phyloP scores from a whole-genome alignment of 2,329 filamentous ascomycete genomes.

The Colletotrichum sp. region DNA sequence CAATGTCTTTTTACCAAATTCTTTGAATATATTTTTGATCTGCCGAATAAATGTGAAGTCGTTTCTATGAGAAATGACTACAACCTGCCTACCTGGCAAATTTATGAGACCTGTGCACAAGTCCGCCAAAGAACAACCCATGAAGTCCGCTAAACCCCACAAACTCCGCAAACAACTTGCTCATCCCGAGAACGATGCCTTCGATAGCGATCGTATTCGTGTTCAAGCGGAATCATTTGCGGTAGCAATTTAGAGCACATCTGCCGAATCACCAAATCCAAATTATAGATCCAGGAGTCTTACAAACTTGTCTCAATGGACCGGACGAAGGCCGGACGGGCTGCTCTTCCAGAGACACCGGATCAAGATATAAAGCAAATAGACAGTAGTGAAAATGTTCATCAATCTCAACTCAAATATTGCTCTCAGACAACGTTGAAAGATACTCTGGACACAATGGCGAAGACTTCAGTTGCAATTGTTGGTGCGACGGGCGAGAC shows the following conservation, averaged over 20 bases:
- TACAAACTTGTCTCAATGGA: not conserved
- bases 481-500: conserved; percentile 48
- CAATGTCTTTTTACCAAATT: accelerated
- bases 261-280: not conserved
- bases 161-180: not conserved
- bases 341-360: accelerated
- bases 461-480: conserved; percentile 29
- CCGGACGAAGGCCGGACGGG: not conserved
- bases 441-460: not conserved
- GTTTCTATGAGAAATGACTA: not conserved
- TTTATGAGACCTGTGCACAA: not conserved
- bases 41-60: not conserved
- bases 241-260: not conserved
- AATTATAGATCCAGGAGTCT: not conserved
- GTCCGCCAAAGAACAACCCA: not conserved
- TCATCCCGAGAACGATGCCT: not conserved
- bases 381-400: accelerated
- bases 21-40: not conserved
- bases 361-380: not conserved
- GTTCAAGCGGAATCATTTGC: not conserved
- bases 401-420: not conserved
- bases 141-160: not conserved
- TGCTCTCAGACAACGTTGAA: not conserved
- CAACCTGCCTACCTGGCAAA: not conserved
- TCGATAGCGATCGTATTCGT: not conserved